These are phyloP conservation scores for Symbiodinium pilosum DNA, from an alignment of 73 alveolate species.

Conservation along the genomic window DNA sequence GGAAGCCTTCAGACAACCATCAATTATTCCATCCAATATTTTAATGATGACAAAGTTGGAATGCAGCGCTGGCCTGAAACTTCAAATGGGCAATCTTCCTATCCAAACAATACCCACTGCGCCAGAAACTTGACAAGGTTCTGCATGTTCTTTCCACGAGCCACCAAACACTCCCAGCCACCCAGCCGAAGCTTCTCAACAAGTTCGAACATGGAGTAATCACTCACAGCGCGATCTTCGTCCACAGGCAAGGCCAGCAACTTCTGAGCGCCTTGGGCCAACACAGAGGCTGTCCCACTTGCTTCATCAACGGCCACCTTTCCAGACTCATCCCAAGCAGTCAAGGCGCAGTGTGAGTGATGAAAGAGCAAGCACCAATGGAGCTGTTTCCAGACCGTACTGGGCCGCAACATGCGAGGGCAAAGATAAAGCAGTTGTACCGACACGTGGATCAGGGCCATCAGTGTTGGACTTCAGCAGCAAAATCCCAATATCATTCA, in stretches of 20 bases:
- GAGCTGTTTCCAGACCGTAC: neutral
- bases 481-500: neutral
- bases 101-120: too few species aligned
- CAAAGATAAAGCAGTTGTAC: neutral
- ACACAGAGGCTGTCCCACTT: neutral
- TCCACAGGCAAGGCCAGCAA: neutral
- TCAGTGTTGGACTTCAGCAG: neutral
- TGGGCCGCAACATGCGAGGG: neutral
- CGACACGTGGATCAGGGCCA: conserved; percentile 9
- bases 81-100: too few species aligned
- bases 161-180: conserved; percentile 38
- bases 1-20: too few species aligned
- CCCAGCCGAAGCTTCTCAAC: neutral
- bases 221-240: neutral
- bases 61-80: too few species aligned
- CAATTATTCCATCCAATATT: too few species aligned
- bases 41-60: too few species aligned
- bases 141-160: neutral
- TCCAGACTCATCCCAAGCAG: neutral
- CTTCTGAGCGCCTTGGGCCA: neutral
- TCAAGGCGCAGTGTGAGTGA: conserved; percentile 15
- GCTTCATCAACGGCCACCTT: neutral
- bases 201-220: conserved; percentile 8
- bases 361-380: conserved; percentile 25
- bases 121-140: too few species aligned